A percentile compares a stretch with the other conserved stretches of the same genome.
Evolutionary conservation across 176 grass and related monocot genomes (phyloP).

Genomic region (Musa troglodytarum): DNA sequence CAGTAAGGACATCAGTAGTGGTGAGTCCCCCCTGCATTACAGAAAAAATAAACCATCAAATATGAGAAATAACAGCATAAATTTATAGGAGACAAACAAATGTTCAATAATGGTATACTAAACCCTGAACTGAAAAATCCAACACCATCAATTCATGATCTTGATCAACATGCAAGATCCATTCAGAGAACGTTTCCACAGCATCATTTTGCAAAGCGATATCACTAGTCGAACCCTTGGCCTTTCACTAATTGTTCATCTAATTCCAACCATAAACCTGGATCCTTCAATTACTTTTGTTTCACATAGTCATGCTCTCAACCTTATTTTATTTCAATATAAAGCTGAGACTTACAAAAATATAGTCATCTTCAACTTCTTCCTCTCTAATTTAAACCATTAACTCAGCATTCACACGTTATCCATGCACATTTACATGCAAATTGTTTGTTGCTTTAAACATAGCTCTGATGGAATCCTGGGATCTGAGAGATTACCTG

Average conservation of each 20-base stretch:
- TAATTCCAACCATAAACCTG: background rate
- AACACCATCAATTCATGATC: background rate
- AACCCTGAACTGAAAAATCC: background rate
- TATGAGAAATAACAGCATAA: conserved; percentile 7
- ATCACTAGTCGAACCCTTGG: background rate
- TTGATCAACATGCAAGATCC: background rate
- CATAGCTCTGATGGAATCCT: too few species aligned
- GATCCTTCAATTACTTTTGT: background rate
- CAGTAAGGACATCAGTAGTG: conserved; percentile 64
- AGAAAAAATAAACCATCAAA: conserved; percentile 24
- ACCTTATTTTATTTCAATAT: background rate
- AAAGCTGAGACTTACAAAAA: background rate
- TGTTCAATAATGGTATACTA: background rate
- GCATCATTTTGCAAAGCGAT: background rate
- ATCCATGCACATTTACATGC: too few species aligned
- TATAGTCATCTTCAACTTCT: background rate
- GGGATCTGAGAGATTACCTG: too few species aligned
- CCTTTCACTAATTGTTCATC: background rate
- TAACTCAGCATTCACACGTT: background rate
- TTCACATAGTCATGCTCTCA: background rate
- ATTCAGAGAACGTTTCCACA: background rate
- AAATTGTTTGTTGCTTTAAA: too few species aligned
- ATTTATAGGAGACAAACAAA: conserved; percentile 3
- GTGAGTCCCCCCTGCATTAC: conserved; percentile 65
- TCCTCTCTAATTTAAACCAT: background rate